phyloP scores from a whole-genome alignment of 2,329 filamentous ascomycete genomes.

The Alternaria hordeiaustralica region DNA sequence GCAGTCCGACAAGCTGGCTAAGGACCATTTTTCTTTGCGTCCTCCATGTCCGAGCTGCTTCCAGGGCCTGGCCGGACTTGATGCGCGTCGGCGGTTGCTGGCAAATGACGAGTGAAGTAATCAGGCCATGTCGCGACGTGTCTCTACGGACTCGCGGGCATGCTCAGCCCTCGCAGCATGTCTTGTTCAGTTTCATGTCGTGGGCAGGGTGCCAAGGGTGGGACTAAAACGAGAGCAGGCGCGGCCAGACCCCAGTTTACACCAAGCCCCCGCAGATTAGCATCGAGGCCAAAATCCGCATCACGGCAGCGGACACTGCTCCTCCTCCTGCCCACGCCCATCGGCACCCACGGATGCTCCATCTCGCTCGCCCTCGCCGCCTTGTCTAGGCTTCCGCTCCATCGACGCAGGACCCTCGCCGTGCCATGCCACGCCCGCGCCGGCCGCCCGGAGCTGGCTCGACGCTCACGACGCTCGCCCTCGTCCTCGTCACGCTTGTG shows the following conservation, averaged over 20 bases:
- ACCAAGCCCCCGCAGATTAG: constrained; percentile 33
- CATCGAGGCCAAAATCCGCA: constrained; percentile 26
- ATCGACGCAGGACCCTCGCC: constrained; percentile 34
- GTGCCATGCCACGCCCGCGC: constrained; percentile 49
- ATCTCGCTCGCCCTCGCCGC: constrained; percentile 38
- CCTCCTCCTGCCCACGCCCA: constrained; percentile 18
- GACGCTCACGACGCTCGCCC: constrained; percentile 44
- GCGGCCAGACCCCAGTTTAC: constrained; percentile 20
- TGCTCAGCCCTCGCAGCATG: not conserved
- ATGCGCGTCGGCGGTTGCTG: not conserved
- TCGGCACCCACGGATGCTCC: constrained; percentile 39
- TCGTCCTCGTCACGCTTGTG: constrained; percentile 46
- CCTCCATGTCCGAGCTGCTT: not conserved
- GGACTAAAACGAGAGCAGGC: constrained; percentile 25
- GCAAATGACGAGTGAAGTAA: not conserved
- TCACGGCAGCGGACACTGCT: constrained; percentile 5
- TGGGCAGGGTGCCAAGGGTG: not conserved
- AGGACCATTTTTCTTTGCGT: not conserved
- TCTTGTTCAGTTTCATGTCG: constrained; percentile 6
- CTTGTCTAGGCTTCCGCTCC: constrained; percentile 39
- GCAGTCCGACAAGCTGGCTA: constrained; percentile 20
- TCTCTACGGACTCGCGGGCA: not conserved
- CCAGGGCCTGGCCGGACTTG: not conserved
- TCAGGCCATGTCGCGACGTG: not conserved
- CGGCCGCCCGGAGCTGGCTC: constrained; percentile 50